phyloP scores from a whole-genome alignment of 345 rosid genomes.

The Salix suchowensis region DNA sequence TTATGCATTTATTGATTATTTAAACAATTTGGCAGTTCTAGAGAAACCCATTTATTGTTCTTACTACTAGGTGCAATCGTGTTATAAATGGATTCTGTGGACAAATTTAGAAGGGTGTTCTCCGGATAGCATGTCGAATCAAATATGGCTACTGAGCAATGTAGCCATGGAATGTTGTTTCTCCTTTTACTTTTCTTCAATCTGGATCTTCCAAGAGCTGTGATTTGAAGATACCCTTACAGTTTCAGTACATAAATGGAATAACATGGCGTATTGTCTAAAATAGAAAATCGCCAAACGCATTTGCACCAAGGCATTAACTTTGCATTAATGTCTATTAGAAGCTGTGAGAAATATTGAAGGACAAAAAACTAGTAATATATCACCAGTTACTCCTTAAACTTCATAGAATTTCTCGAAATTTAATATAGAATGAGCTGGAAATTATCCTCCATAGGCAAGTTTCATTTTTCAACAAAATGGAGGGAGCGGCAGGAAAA shows the following conservation, averaged over 20 bases:
- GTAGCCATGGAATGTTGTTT: neutral
- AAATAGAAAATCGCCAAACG: neutral
- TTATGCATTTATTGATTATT: neutral
- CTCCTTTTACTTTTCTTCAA: neutral
- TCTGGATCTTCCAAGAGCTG: neutral
- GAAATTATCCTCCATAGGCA: neutral
- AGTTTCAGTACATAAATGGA: neutral
- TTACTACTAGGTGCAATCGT: neutral
- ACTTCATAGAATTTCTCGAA: no score
- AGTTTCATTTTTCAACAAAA: neutral
- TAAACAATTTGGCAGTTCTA: neutral
- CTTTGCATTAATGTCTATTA: neutral
- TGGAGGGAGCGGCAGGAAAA: neutral
- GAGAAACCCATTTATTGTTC: neutral
- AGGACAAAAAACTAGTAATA: neutral
- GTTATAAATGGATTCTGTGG: neutral
- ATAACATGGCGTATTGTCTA: neutral
- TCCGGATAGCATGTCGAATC: conserved; percentile 1
- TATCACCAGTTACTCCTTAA: no score
- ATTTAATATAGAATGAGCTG: neutral
- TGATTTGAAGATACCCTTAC: neutral
- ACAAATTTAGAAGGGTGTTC: neutral
- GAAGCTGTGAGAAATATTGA: neutral
- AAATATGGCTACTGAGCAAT: neutral
- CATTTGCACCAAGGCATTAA: conserved; percentile 1